Percentiles rank a stretch among this genome's conserved stretches.
Evolutionary conservation across 2,329 filamentous ascomycete genomes (phyloP).

Genomic region (Simplicillium aogashimaense): DNA sequence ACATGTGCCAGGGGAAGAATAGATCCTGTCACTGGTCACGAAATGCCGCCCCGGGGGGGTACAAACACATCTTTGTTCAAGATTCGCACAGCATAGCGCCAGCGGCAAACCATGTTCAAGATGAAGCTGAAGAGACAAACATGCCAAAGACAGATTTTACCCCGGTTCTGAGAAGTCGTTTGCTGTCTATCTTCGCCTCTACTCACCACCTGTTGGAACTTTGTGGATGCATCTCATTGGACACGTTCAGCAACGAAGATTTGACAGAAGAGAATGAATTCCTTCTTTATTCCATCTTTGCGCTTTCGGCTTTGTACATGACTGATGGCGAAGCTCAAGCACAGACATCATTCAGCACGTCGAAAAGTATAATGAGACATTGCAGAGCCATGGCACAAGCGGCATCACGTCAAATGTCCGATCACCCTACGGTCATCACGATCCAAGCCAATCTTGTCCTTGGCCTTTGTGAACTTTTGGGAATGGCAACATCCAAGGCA

Average conservation of each 20-base stretch:
- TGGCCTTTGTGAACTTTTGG: constrained; percentile 1
- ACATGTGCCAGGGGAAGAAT: no score
- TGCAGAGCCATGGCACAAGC: constrained; percentile 1
- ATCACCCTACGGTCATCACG: neutral
- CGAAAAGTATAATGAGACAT: neutral
- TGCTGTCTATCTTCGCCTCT: neutral
- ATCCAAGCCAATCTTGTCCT: constrained; percentile 2
- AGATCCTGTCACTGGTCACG: no score
- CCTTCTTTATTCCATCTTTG: constrained; percentile 1
- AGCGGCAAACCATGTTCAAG: neutral
- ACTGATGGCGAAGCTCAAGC: neutral
- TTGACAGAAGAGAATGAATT: neutral
- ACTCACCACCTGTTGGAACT: constrained; percentile 2
- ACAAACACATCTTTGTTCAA: no score
- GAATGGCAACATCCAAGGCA: constrained; percentile 2
- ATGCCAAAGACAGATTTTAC: neutral
- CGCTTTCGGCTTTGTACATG: constrained; percentile 3
- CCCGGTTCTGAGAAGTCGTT: neutral
- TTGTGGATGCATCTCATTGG: neutral
- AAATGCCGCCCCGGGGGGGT: no score
- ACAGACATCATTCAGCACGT: neutral
- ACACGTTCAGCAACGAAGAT: neutral
- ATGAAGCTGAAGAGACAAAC: neutral
- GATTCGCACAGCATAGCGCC: no score
- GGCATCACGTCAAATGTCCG: neutral